Base-by-base conservation (phyloP, 345 rosid species). In the Arabidopsis thaliana region DNA sequence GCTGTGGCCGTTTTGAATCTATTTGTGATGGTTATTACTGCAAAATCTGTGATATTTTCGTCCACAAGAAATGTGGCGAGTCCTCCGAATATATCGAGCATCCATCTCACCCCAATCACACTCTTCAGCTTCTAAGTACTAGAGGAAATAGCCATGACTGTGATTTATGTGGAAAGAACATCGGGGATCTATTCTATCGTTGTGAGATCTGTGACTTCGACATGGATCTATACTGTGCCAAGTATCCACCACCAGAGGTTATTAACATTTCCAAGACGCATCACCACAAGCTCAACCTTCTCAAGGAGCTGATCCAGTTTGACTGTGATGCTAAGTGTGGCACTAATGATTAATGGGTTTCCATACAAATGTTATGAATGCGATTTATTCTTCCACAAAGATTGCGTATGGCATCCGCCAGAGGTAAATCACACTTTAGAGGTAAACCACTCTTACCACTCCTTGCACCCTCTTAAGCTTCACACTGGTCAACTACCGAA, bases 161-260 rank as follows among this genome's bases (percentile, higher is more conserved):
- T 7, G 2, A 10, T 4, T 33, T 32, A 46, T 65, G 69, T 65
- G 42, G 10, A 2, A 23, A 7, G 6, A 0, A 0, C 0, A 12
- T 20, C 8, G 5, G 5, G 16, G 3, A 5, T 28, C 28, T 48
- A 10, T 5, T 2, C 10, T 46, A 46, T 32, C 6, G 4, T 8
- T 65, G 69, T 65, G 7, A 20, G 10, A 32, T 20, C 2, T 30
- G 41, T 30, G 0, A 4, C 1, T 28, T 64, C 24, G 0, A 30
- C 28, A 1, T 64, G 5, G 40, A 45, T 64, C 28, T 32, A 9
- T 7, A 42, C 12, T 62, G 67, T 62, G 67, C 23, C 22, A 62
- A 25, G 37, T 42, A 62, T 4, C 51, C 67, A 61, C 67, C 67
- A 41, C 67, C 50, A 6, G 23, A 25, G 22, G 22, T 28, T 28